A percentile compares a stretch with the other conserved stretches of the same genome.
Evolutionary conservation across 148 eudicot species (phyloP).

Genomic region (Heliosperma pusillum): DNA sequence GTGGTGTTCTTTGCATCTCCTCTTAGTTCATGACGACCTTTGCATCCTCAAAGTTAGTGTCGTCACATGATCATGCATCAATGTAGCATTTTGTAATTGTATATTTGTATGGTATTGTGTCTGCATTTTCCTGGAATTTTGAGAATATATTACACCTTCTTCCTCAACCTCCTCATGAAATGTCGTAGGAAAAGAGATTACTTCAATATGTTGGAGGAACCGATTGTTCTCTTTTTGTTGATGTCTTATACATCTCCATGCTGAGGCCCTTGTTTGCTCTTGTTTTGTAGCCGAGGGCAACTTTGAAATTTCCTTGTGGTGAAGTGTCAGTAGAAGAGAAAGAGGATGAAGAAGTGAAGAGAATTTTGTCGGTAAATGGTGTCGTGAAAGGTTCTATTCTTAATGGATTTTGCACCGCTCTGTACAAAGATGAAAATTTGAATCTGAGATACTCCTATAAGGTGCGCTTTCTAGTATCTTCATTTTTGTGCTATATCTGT

Average conservation of each 20-base stretch:
- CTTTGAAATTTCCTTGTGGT: conserved; percentile 71
- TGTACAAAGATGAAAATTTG: conserved; percentile 60
- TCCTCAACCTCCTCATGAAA: neutral
- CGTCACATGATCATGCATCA: too few relatives aligned
- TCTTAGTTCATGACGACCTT: too few relatives aligned
- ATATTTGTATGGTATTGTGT: neutral
- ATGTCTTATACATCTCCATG: conserved; percentile 8
- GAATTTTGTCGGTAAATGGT: conserved; percentile 57
- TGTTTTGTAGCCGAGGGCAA: conserved; percentile 79
- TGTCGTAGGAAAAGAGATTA: neutral
- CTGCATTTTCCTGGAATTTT: neutral
- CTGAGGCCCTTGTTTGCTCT: conserved; percentile 8
- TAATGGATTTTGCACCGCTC: conserved; percentile 70
- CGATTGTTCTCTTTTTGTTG: conserved; percentile 18
- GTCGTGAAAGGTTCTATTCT: conserved; percentile 57
- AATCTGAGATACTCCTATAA: conserved; percentile 73
- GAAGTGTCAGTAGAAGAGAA: conserved; percentile 80
- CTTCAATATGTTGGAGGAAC: neutral
- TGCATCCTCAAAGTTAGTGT: too few relatives aligned
- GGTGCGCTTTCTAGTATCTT: conserved; percentile 44
- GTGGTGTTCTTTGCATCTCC: too few relatives aligned
- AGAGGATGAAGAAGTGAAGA: conserved; percentile 66
- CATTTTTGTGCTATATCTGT: neutral
- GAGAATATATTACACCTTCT: neutral
- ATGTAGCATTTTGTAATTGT: neutral